These are phyloP conservation scores for Pseudogymnoascus sp. DNA, from an alignment of 2,329 filamentous ascomycete species.

Conservation along the genomic window DNA sequence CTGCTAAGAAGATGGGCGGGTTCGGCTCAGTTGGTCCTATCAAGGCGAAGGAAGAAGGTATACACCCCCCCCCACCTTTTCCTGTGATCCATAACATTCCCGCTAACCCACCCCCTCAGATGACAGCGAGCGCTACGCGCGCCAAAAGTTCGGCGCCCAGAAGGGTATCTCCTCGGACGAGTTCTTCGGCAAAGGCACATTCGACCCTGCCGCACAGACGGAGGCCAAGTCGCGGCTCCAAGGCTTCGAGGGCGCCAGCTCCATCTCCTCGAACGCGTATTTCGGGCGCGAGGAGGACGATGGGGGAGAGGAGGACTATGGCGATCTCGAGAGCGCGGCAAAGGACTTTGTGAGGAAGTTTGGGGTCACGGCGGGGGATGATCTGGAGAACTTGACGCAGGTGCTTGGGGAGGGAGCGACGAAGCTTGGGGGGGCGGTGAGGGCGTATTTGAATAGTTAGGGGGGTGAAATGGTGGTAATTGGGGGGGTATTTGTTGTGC, in stretches of 20 bases:
- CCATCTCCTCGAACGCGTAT: slow-evolving; percentile 96
- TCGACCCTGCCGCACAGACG: slow-evolving; percentile 69
- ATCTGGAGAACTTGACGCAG: slow-evolving; percentile 81
- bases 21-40: slow-evolving; percentile 80
- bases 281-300: slow-evolving; percentile 91
- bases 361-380: slow-evolving; percentile 90
- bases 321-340: slow-evolving; percentile 84
- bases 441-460: slow-evolving; percentile 48
- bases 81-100: not conserved
- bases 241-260: slow-evolving; percentile 84
- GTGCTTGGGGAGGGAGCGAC: slow-evolving; percentile 79
- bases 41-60: slow-evolving; percentile 64
- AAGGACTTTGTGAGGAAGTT: slow-evolving; percentile 96
- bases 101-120: slow-evolving; percentile 36
- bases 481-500: too few relatives aligned
- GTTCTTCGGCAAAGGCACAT: slow-evolving; percentile 89
- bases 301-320: slow-evolving; percentile 66
- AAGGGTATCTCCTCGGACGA: slow-evolving; percentile 98
- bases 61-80: slow-evolving; percentile 12
- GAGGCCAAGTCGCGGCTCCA: slow-evolving; percentile 84
- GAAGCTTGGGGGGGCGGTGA: slow-evolving; percentile 70
- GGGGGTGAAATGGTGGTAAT: not conserved
- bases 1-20: slow-evolving; percentile 70
- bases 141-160: slow-evolving; percentile 80
- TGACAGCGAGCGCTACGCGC: slow-evolving; percentile 76